Evolutionary conservation across 164 flowering plant species (phyloP).

Genomic region (Taxillus chinensis): DNA sequence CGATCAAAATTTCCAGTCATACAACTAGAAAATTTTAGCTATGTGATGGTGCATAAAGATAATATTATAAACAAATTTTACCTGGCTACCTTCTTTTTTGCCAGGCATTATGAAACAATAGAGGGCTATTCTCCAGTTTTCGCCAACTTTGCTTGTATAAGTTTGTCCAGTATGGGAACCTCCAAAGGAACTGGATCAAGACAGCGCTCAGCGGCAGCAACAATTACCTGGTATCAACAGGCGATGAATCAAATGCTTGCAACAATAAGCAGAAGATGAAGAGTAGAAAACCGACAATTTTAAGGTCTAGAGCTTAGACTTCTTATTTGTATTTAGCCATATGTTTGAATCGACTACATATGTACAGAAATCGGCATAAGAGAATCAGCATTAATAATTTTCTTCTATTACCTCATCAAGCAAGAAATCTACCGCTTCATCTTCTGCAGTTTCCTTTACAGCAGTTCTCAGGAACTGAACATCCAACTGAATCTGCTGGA

Average conservation of each 20-base stretch:
- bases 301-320: background rate
- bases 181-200: conserved; percentile 84
- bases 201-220: conserved; percentile 79
- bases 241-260: background rate
- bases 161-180: conserved; percentile 84
- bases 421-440: conserved; percentile 83
- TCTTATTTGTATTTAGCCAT: too few relatives aligned
- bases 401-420: conserved; percentile 75
- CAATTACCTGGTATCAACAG: conserved; percentile 48
- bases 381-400: too few relatives aligned
- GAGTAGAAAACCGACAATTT: background rate
- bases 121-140: conserved; percentile 34
- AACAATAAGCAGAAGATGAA: background rate
- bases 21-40: too few relatives aligned
- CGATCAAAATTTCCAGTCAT: too few relatives aligned
- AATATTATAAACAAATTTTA: too few relatives aligned
- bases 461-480: conserved; percentile 72
- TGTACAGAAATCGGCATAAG: too few relatives aligned
- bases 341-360: too few relatives aligned
- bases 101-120: conserved; percentile 8
- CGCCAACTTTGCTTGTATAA: conserved; percentile 75
- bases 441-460: conserved; percentile 64
- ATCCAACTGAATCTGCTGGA: conserved; percentile 97
- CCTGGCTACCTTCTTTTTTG: too few relatives aligned
- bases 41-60: too few relatives aligned